Percentiles rank a stretch among this genome's conserved stretches.
Evolutionary conservation across 495 filamentous ascomycete species (phyloP).

Genomic region (Opeltia flavorubescens): DNA sequence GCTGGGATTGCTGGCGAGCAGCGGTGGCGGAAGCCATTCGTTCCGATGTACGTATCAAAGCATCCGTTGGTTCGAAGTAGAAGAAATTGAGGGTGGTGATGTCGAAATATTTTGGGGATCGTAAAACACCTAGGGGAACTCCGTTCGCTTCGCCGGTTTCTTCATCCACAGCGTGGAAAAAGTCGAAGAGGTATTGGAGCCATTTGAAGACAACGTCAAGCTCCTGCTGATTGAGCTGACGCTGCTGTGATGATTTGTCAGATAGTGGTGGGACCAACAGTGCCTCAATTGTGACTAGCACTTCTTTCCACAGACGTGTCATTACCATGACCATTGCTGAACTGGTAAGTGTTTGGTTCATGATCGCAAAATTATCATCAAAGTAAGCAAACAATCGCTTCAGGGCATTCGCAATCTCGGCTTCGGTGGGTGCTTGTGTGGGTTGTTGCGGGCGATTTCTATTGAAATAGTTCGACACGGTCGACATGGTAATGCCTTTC

Average conservation of each 20-base stretch:
- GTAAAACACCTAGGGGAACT: conserved; percentile 79
- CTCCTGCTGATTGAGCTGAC: conserved; percentile 75
- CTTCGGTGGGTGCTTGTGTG: conserved; percentile 42
- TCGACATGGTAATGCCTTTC: conserved; percentile 49
- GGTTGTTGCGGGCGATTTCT: conserved; percentile 39
- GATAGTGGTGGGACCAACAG: conserved; percentile 89
- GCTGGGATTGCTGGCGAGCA: conserved; percentile 53
- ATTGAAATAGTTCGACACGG: conserved; percentile 68
- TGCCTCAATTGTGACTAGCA: conserved; percentile 77
- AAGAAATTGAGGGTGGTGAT: conserved; percentile 93
- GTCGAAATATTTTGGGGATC: conserved; percentile 96
- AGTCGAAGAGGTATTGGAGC: conserved; percentile 81
- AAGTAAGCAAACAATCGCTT: conserved; percentile 92
- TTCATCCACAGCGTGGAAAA: conserved; percentile 90
- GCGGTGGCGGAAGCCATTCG: conserved; percentile 84
- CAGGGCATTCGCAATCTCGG: conserved; percentile 67
- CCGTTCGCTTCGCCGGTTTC: conserved; percentile 73
- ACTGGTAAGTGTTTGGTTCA: conserved; percentile 89
- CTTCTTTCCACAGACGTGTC: conserved; percentile 97
- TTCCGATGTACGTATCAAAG: conserved; percentile 82
- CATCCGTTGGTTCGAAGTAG: conserved; percentile 88
- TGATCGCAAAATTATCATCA: conserved; percentile 97
- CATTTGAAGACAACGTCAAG: conserved; percentile 91
- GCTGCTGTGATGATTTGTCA: conserved; percentile 85
- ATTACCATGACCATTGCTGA: conserved; percentile 94